These are phyloP conservation scores for Heracleum sosnowskyi DNA, from an alignment of 129 eudicot species.

Conservation along the genomic window DNA sequence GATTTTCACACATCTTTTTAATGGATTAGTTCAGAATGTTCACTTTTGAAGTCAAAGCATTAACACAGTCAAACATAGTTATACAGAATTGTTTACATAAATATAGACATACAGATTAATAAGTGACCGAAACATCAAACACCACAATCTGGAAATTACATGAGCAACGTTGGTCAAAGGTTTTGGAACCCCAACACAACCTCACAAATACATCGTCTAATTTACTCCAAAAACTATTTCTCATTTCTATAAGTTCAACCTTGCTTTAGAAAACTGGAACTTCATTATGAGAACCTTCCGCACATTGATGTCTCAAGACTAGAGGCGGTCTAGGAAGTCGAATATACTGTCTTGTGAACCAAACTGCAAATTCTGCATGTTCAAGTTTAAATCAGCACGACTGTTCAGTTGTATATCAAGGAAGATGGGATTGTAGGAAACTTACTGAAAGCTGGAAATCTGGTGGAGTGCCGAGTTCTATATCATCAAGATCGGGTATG, in stretches of 20 bases:
- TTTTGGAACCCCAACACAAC: conserved; percentile 1
- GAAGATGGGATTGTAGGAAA: background rate
- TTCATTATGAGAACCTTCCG: background rate
- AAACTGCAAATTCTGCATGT: conserved; percentile 57
- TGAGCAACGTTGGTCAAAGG: background rate
- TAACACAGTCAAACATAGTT: background rate
- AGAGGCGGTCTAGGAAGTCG: conserved; percentile 40
- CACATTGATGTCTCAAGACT: conserved; percentile 11
- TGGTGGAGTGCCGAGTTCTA: conserved; percentile 72
- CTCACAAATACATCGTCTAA: background rate
- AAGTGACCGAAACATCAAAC: background rate
- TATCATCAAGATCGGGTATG: conserved; percentile 52
- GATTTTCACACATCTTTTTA: background rate
- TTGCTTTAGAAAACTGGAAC: conserved; percentile 4
- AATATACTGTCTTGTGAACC: conserved; percentile 71
- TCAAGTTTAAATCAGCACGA: background rate
- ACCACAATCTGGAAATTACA: background rate
- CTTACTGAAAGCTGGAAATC: conserved; percentile 62
- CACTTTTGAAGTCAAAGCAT: background rate
- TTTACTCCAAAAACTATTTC: background rate
- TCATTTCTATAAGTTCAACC: background rate
- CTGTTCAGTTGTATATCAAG: background rate
- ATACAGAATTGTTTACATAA: background rate
- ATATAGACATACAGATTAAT: background rate
- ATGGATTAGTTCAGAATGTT: background rate